Conservation (phyloP, 305 asterid species). For the Solanum hybrid region DNA sequence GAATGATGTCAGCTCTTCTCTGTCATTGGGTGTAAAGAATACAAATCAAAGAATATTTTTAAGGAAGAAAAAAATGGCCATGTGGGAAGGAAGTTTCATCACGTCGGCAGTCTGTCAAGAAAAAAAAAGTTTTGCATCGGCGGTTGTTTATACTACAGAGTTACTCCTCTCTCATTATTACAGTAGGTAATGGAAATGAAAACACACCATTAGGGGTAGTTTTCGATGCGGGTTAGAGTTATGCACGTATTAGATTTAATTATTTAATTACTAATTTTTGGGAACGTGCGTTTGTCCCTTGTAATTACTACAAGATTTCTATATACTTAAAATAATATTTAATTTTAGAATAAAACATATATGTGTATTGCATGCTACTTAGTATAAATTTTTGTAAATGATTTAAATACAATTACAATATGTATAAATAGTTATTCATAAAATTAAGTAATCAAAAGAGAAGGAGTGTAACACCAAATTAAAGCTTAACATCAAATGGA, state of each 20-base stretch:
- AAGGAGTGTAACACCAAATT: too few species aligned
- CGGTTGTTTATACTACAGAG: neutral
- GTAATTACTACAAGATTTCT: too few species aligned
- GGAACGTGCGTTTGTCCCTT: neutral
- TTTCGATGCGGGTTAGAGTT: neutral
- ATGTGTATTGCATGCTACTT: neutral
- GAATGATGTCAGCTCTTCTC: neutral
- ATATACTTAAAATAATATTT: too few species aligned
- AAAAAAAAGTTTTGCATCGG: neutral
- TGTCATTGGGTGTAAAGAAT: constrained; percentile 2
- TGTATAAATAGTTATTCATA: neutral
- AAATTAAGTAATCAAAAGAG: neutral
- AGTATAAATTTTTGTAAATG: too few species aligned
- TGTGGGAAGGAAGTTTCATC: constrained; percentile 2
- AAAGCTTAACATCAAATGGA: neutral
- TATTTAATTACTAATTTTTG: too few species aligned
- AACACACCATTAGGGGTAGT: neutral
- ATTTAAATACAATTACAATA: too few species aligned
- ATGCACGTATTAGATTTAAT: neutral
- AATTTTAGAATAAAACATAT: too few species aligned
- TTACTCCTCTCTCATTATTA: neutral
- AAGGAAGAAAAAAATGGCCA: neutral
- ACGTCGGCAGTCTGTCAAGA: neutral
- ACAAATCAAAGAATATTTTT: neutral
- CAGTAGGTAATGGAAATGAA: neutral